Evolutionary conservation across 2,329 filamentous ascomycete species (phyloP).

Genomic region (Fusarium citri): DNA sequence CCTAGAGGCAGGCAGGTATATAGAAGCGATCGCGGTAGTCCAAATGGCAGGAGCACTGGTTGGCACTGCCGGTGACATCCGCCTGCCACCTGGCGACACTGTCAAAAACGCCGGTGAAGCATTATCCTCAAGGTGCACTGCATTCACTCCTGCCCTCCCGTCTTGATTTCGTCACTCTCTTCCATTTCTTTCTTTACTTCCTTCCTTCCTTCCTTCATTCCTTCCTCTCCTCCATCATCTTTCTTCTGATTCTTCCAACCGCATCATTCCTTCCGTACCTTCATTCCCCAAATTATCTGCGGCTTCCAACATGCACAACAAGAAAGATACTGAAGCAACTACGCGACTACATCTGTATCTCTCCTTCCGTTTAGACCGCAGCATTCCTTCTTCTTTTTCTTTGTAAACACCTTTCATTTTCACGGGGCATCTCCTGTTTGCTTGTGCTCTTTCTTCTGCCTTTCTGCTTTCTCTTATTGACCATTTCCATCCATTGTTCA

Average conservation of each 20-base stretch:
- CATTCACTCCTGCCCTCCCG: constrained; percentile 16
- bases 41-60: neutral
- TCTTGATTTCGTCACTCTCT: constrained; percentile 5
- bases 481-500: constrained; percentile 8
- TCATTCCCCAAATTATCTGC: constrained; percentile 18
- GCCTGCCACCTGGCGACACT: constrained; percentile 38
- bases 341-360: constrained; percentile 21
- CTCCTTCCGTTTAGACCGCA: constrained; percentile 19
- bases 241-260: neutral
- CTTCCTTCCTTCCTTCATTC: constrained; percentile 1
- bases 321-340: constrained; percentile 30
- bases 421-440: neutral
- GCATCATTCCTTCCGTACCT: neutral
- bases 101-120: constrained; percentile 27
- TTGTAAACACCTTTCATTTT: constrained; percentile 6
- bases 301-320: constrained; percentile 34
- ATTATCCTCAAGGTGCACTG: constrained; percentile 24
- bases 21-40: neutral
- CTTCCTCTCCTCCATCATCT: neutral
- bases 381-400: constrained; percentile 4
- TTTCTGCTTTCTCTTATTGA: neutral
- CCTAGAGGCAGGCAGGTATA: neutral
- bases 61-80: constrained; percentile 23
- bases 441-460: constrained; percentile 1
- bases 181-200: neutral